phyloP scores from a whole-genome alignment of 495 filamentous ascomycete genomes.

The Penicillium coprophilum region DNA sequence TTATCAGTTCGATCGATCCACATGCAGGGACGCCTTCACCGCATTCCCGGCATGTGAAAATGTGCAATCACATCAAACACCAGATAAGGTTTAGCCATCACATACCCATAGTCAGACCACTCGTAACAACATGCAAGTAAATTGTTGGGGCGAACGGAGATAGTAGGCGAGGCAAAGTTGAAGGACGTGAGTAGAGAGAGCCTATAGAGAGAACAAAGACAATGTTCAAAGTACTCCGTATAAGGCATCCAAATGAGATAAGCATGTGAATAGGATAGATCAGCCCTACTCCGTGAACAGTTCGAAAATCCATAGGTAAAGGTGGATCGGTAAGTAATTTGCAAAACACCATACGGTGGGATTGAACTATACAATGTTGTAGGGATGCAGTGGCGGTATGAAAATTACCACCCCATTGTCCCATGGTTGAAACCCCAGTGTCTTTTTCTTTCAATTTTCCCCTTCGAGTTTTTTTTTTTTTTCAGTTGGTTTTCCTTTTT shows the following conservation, averaged over 20 bases:
- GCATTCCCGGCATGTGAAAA: conserved; percentile 22
- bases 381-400: conserved; percentile 4
- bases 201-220: too few species aligned
- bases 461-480: not conserved
- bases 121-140: not conserved
- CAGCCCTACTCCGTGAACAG: not conserved
- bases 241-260: too few species aligned
- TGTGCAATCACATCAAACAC: not conserved
- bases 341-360: conserved; percentile 3
- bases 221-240: too few species aligned
- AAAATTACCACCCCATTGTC: conserved; percentile 5
- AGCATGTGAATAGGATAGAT: conserved; percentile 1
- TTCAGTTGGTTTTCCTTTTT: too few species aligned
- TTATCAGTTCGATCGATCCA: conserved; percentile 15
- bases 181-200: conserved; percentile 17
- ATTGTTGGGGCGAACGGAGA: conserved; percentile 1
- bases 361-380: too few species aligned
- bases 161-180: conserved; percentile 1
- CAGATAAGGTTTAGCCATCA: not conserved
- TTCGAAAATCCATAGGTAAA: conserved; percentile 10
- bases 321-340: conserved; percentile 5
- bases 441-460: conserved; percentile 2
- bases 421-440: not conserved
- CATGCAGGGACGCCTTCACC: conserved; percentile 14
- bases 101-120: conserved; percentile 2